These are phyloP conservation scores for Articulospora tetracladia DNA, from an alignment of 495 filamentous ascomycete genomes.

Conservation along the genomic window DNA sequence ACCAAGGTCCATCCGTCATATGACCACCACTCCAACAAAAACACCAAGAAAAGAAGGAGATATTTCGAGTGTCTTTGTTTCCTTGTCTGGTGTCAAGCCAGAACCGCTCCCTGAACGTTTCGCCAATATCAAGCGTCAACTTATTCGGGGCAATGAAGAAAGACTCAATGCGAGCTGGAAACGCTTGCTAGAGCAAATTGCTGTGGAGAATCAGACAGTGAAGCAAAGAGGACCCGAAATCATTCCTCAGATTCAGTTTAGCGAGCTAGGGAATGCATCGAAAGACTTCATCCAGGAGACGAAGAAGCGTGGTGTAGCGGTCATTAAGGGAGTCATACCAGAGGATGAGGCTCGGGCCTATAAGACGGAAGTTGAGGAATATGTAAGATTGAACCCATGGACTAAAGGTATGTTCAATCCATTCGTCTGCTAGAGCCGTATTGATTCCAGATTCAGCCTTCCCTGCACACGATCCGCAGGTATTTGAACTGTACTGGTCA, in stretches of 20 bases:
- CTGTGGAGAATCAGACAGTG: slow-evolving; percentile 48
- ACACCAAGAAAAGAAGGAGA: slow-evolving; percentile 51
- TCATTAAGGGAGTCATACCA: slow-evolving; percentile 60
- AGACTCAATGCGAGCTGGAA: slow-evolving; percentile 63
- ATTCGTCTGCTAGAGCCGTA: background rate
- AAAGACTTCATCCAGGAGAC: slow-evolving; percentile 40
- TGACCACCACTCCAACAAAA: slow-evolving; percentile 2
- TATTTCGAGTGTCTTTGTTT: slow-evolving; percentile 82
- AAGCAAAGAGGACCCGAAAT: slow-evolving; percentile 31
- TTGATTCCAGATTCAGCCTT: slow-evolving; percentile 36
- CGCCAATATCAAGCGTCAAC: slow-evolving; percentile 63
- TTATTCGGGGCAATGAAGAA: slow-evolving; percentile 61
- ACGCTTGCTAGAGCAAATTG: slow-evolving; percentile 56
- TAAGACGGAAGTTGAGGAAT: slow-evolving; percentile 56
- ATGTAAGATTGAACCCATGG: slow-evolving; percentile 56
- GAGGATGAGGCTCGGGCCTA: slow-evolving; percentile 53
- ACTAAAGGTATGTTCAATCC: slow-evolving; percentile 39
- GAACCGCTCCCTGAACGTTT: slow-evolving; percentile 69
- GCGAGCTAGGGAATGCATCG: slow-evolving; percentile 41
- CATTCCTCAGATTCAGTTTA: slow-evolving; percentile 58
- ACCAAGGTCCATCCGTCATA: background rate
- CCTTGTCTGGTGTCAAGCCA: slow-evolving; percentile 62
- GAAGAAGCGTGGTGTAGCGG: slow-evolving; percentile 56
- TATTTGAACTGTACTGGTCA: slow-evolving; percentile 90
- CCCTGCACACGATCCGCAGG: slow-evolving; percentile 56